These are phyloP conservation scores for Scytalidium sp. DNA, from an alignment of 2,329 filamentous ascomycete genomes.

Conservation along the genomic window DNA sequence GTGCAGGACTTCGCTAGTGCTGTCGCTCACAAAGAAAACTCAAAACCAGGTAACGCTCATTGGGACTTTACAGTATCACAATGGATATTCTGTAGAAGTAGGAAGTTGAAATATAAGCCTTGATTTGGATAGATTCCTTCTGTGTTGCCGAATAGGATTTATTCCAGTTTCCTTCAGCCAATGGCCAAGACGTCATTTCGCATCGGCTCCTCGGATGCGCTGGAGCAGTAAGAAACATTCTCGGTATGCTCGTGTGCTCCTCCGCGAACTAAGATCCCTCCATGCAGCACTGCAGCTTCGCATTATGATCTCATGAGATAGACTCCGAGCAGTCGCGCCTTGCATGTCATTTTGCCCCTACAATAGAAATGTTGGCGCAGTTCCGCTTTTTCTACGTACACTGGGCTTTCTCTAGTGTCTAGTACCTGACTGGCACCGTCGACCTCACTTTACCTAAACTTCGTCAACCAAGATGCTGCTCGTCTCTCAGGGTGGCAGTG, in stretches of 20 bases:
- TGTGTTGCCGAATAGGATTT: background rate
- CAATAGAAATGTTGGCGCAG: background rate
- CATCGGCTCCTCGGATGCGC: background rate
- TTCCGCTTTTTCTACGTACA: background rate
- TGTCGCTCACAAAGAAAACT: too few species aligned
- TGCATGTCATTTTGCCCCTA: background rate
- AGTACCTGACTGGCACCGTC: background rate
- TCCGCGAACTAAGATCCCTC: background rate
- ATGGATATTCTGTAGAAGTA: too few species aligned
- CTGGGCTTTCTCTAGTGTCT: background rate
- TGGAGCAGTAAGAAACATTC: background rate
- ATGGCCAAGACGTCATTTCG: background rate
- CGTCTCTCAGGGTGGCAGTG: slow-evolving; percentile 83
- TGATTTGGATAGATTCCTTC: too few species aligned
- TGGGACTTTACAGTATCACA: too few species aligned
- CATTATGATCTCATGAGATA: background rate
- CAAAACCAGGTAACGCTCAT: too few species aligned
- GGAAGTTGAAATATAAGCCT: too few species aligned
- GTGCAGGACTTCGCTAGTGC: too few species aligned
- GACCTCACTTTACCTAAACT: background rate
- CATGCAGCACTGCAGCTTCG: background rate
- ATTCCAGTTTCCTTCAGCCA: background rate
- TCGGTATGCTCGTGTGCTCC: background rate
- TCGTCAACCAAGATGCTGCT: slow-evolving; percentile 66
- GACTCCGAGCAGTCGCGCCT: background rate